Evolutionary conservation across 1,139 yeast genomes (phyloP).

Genomic region (Debaryomyces psychrophilus): DNA sequence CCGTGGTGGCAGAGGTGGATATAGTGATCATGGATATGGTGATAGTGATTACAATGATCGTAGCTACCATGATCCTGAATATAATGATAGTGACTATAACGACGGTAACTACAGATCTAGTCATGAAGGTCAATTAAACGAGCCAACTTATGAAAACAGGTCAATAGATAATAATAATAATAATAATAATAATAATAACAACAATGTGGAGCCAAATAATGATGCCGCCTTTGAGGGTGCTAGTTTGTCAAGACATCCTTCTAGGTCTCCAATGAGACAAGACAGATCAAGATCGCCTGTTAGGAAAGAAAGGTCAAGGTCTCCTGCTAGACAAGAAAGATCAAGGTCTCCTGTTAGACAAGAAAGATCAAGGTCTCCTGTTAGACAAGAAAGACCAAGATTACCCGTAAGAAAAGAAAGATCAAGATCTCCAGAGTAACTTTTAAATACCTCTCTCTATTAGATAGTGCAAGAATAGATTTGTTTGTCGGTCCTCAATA

Average conservation of each 20-base stretch:
- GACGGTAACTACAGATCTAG: slow-evolving; percentile 18
- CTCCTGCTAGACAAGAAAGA: slow-evolving; percentile 32
- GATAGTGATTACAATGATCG: slow-evolving; percentile 20
- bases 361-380: slow-evolving; percentile 46
- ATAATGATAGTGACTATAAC: slow-evolving; percentile 10
- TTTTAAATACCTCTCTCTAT: neutral
- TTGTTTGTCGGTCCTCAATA: neutral
- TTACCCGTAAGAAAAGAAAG: slow-evolving; percentile 39
- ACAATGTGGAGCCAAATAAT: slow-evolving; percentile 14
- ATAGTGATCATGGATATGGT: slow-evolving; percentile 10
- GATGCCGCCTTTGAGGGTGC: slow-evolving; percentile 22
- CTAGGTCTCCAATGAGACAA: slow-evolving; percentile 15
- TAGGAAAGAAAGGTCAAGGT: slow-evolving; percentile 44
- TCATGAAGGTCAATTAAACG: slow-evolving; percentile 24
- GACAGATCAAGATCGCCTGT: slow-evolving; percentile 34
- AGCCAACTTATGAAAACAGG: slow-evolving; percentile 26
- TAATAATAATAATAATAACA: slow-evolving; percentile 10
- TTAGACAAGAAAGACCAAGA: slow-evolving; percentile 43
- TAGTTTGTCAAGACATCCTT: slow-evolving; percentile 43
- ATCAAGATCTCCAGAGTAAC: neutral
- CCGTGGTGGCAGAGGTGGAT: slow-evolving; percentile 26
- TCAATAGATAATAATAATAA: slow-evolving; percentile 15
- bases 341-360: slow-evolving; percentile 40
- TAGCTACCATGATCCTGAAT: slow-evolving; percentile 10
- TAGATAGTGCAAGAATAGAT: neutral